Conservation (phyloP, 2,329 filamentous ascomycete genomes). For the Xylaria polymorpha region DNA sequence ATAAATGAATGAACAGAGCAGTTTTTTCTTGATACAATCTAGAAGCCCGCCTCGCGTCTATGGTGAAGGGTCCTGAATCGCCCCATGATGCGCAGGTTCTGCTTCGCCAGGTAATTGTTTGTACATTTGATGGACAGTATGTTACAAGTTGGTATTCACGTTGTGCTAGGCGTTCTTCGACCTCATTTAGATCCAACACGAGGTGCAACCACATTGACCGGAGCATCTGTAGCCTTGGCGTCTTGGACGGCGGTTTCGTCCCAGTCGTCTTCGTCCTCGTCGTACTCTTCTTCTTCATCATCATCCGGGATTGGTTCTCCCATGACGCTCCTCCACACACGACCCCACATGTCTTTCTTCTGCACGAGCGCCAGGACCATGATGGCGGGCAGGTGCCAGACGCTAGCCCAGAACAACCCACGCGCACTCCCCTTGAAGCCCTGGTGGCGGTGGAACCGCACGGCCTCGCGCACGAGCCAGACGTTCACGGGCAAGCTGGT, state of each 20-base stretch:
- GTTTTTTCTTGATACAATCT: slow-evolving; percentile 11
- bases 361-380: slow-evolving; percentile 90
- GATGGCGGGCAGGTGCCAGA: slow-evolving; percentile 93
- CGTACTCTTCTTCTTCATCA: slow-evolving; percentile 66
- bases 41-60: background rate
- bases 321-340: slow-evolving; percentile 77
- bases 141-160: slow-evolving; percentile 27
- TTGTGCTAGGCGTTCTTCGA: background rate
- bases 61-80: background rate
- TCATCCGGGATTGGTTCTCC: slow-evolving; percentile 69
- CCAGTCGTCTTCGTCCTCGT: slow-evolving; percentile 59
- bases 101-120: slow-evolving; percentile 17
- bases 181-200: slow-evolving; percentile 7
- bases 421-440: slow-evolving; percentile 84
- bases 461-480: slow-evolving; percentile 85
- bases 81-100: background rate
- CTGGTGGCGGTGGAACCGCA: slow-evolving; percentile 81
- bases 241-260: slow-evolving; percentile 19
- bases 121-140: slow-evolving; percentile 35
- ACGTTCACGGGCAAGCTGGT: slow-evolving; percentile 85
- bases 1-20: slow-evolving; percentile 26
- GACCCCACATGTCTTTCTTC: slow-evolving; percentile 91
- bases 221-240: slow-evolving; percentile 16
- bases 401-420: slow-evolving; percentile 94
- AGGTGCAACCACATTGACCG: background rate